Base-by-base conservation (phyloP, 768 basidiomycete species). In the Panellus pusillus region DNA sequence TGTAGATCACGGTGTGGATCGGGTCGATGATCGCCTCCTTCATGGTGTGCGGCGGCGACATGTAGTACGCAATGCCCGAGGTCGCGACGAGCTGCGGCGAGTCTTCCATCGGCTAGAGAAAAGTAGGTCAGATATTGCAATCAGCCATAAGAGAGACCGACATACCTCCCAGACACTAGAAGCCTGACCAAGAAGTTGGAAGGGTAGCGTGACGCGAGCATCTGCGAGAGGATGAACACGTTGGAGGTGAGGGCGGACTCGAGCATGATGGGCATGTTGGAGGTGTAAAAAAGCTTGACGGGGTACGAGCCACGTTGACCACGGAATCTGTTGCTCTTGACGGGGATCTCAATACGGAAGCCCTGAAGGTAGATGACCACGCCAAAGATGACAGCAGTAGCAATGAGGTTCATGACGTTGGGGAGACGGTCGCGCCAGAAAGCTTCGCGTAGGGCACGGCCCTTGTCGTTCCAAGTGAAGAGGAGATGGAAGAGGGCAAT, bases 231-330 rank as follows among this genome's bases (percentile, higher is more conserved):
- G 71, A 98, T 91, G 76, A 94, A 98, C 28, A 99, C 86, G 70
- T 99, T 96, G 53, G 85, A 88, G 1, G 93, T 93, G 52, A 98
- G 76, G 13, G 95, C 95, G 13, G 83, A 86, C 74, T 98, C 91
- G 55, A 98, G 83, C 96, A 99, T 99, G 79, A 99, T 98, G 52
- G 96, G 96, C 96, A 98, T 99, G 77, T 98, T 99, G 40, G 85
- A 89, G 14, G 97, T 98, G 74, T 98, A 99, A 77, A 99, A 98
- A 35, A 98, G 84, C 76, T 98, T 98, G 77, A 99, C 82, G 47
- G 97, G 97, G 77, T 98, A 98, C 13, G 84, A 82, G 38, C 92
- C 95, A 28, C 95, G 82, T 70, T 98, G 94, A n/a, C 97, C 97
- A 53, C 94, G 82, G 86, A 94, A 93, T 61, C 85, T 83, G 78